Percentiles rank a stretch among this genome's conserved stretches.
These are phyloP conservation scores for Mortierella claussenii DNA, from an alignment of 192 early-diverging fungal genomes.

Conservation along the genomic window DNA sequence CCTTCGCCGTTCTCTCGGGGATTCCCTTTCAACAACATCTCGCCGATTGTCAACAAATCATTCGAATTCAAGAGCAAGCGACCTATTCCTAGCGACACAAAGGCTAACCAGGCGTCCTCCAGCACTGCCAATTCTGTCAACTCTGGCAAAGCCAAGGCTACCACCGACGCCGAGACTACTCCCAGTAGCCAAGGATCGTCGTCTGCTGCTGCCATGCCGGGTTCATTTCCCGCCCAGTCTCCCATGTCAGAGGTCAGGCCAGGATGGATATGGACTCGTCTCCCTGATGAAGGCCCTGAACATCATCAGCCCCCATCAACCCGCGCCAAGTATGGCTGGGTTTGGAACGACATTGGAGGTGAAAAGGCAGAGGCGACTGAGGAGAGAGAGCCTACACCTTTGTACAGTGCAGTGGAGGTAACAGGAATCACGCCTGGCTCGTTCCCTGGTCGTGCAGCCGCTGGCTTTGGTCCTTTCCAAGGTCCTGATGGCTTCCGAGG, in stretches of 20 bases:
- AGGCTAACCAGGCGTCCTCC: slow-evolving; percentile 1
- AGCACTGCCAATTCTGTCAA: neutral
- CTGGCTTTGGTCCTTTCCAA: neutral
- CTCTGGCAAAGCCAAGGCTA: slow-evolving; percentile 18
- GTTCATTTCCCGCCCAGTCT: slow-evolving; percentile 33
- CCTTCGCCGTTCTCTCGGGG: slow-evolving; percentile 29
- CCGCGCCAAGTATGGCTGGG: slow-evolving; percentile 50
- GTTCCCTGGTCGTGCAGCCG: neutral
- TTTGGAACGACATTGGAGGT: slow-evolving; percentile 36
- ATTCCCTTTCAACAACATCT: slow-evolving; percentile 22
- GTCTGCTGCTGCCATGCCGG: slow-evolving; percentile 37
- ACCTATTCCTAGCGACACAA: slow-evolving; percentile 26
- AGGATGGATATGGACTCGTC: slow-evolving; percentile 35
- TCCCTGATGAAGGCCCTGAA: slow-evolving; percentile 38
- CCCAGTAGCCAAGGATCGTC: neutral
- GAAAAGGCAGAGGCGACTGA: slow-evolving; percentile 27
- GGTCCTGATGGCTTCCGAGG: neutral
- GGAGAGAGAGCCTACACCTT: neutral
- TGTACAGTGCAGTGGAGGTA: slow-evolving; percentile 4
- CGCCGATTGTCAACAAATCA: neutral
- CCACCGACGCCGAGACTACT: neutral
- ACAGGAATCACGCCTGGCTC: slow-evolving; percentile 1
- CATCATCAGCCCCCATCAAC: slow-evolving; percentile 31
- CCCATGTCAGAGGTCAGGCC: slow-evolving; percentile 18
- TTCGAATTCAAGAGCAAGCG: slow-evolving; percentile 18